Base-by-base conservation (phyloP, 164 flowering plant species). In the Stephania yunnanensis region DNA sequence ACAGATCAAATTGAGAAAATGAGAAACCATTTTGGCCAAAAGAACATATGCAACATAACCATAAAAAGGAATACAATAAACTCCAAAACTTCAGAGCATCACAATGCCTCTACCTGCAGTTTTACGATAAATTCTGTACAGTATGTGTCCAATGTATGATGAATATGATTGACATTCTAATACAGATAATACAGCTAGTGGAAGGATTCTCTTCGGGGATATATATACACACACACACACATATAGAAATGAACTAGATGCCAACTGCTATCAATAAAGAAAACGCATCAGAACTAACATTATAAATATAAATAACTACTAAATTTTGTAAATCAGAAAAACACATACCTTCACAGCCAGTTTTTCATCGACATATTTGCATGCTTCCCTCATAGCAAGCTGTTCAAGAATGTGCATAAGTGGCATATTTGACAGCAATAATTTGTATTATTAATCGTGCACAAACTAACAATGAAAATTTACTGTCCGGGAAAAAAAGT, bases 351-450 rank as follows among this genome's bases (percentile, higher is more conserved):
- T 89, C 71, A 87, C 89, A 2, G 93, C 89, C 77, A 93, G 80
- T 74, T 91, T 93, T 64, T 93, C 97, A 53, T 93, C 92, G 72
- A 93, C 85, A 82, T 91, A 93, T 78, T 93, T 93, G 85, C 96
- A 91, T 10, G 95, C 92, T 81, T 93, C 97, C 81, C 93, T 81
- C 98, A 93, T 93, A 10, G 97, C 95, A 80, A 93, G 97, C 98
- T 93, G 89, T 45, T 68, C 44, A 72, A 72, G 0, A 74, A 78
- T n/a, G 25, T 31, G 50, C 20, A 66, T 19, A 55, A 73, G 20
- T 6, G 1, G 55, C 55, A 9, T 58, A 58, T n/a, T 58, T 58
- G 19, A 15, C n/a, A 61, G 42, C 48, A 58, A 70, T 31, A 68
- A 2, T 68, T 12, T 13, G 20, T 58, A 12, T 6, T 58, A 58